These are phyloP conservation scores for Apiotrichum laibachii DNA, from an alignment of 1,284 basidiomycete genomes.

Conservation along the genomic window DNA sequence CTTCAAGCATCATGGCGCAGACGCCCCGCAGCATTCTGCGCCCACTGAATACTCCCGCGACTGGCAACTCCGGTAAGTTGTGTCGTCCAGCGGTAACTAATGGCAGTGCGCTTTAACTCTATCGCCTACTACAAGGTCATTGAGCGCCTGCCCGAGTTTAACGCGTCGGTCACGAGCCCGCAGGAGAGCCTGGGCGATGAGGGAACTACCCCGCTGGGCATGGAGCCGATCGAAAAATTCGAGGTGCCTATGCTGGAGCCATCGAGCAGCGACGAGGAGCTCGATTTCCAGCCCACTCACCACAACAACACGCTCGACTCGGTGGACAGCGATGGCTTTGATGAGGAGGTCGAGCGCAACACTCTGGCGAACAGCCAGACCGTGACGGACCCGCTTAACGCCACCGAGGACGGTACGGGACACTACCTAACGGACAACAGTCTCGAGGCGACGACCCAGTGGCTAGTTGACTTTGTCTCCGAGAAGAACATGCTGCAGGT, in stretches of 20 bases:
- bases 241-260: conserved; percentile 5
- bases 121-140: conserved; percentile 11
- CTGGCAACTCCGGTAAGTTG: conserved; percentile 7
- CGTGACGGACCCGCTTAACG: neutral
- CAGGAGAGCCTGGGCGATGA: conserved; percentile 1
- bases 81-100: neutral
- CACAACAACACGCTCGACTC: conserved; percentile 3
- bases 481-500: neutral
- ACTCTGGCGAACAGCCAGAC: conserved; percentile 1
- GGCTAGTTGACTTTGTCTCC: conserved; percentile 1
- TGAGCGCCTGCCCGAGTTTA: conserved; percentile 13
- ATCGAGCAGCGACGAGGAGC: conserved; percentile 5
- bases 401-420: neutral
- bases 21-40: conserved; percentile 8
- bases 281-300: conserved; percentile 6
- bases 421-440: neutral
- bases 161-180: neutral
- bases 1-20: neutral
- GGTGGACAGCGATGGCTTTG: conserved; percentile 1
- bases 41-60: neutral
- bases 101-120: conserved; percentile 8
- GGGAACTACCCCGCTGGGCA: neutral
- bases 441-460: conserved; percentile 1
- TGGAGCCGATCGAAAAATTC: neutral
- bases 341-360: conserved; percentile 6